Evolutionary conservation across 2,329 filamentous ascomycete species (phyloP).

Genomic region (Hymenoscyphus scutula): DNA sequence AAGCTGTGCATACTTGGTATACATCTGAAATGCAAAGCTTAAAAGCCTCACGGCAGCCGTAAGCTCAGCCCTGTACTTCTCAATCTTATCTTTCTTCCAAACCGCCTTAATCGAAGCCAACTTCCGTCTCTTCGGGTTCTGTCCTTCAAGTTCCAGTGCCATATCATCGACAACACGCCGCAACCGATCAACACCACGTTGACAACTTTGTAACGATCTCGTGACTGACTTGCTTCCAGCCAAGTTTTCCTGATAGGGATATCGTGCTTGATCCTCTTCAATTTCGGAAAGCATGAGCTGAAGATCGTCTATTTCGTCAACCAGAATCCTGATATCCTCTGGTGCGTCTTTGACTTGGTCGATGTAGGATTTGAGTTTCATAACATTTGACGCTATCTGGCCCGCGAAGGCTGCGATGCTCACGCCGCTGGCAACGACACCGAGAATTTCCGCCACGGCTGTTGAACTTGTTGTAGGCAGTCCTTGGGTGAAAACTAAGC

Average conservation of each 20-base stretch:
- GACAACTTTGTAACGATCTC: not conserved
- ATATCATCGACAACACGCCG: not conserved
- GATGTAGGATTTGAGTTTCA: slow-evolving; percentile 6
- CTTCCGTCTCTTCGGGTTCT: not conserved
- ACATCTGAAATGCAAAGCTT: not conserved
- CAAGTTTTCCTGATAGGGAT: not conserved
- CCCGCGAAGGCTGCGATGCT: not conserved
- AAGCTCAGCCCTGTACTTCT: not conserved
- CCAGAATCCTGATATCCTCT: not conserved
- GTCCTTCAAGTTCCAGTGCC: not conserved
- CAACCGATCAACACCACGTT: not conserved
- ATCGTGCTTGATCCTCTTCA: not conserved
- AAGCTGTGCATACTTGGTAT: slow-evolving; percentile 1
- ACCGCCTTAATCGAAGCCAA: not conserved
- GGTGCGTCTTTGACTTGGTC: slow-evolving; percentile 8
- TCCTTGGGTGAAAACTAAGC: too few relatives aligned
- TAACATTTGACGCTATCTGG: slow-evolving; percentile 4
- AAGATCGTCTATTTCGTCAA: slow-evolving; percentile 7
- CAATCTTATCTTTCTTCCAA: not conserved
- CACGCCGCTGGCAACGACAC: not conserved
- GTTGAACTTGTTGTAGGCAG: not conserved
- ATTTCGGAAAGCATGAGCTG: not conserved
- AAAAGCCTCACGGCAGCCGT: not conserved
- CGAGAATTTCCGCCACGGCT: not conserved
- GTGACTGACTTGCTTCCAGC: not conserved